Evolutionary conservation across 2,329 filamentous ascomycete species (phyloP), one percentile per base, ranked within the genome.

Genomic region (Colletotrichum musicola): DNA sequence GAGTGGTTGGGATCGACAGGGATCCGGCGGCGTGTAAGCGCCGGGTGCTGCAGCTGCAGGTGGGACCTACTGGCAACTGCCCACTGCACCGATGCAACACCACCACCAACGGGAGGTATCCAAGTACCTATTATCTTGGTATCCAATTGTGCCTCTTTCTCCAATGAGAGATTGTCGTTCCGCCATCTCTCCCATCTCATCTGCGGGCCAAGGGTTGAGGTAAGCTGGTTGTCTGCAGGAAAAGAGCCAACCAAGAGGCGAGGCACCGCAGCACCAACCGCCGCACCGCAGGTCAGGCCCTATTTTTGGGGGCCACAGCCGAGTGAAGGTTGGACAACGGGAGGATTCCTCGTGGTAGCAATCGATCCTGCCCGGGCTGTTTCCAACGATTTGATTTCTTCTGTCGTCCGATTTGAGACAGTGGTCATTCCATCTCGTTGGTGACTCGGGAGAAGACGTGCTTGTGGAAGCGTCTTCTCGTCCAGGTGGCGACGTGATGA

Each of bases 1-100:
- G 44, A 58, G 64, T 57, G 22, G 58, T 56, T 60, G 55, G 62
- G 38, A 44, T 42, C 49, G 46, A 53, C 69, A 71, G 58, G 69
- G 69, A 56, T 71, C 20, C 22, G 30, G 56, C 46, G 25, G 40
- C 27, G 56, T 70, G 69, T 71, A 71, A 71, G 69, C 69, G 69
- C 69, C 67, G 66, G 54, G 49, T 35, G 60, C 49, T 64, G 46
- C 50, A 60, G 60, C 49, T 64, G 46, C 50, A 60, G 62, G 14
- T 60, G 13, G 40, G 16, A 25, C 22, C 22, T 25, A 25, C 22
- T 25, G 13, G 40, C 10, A 10, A 35, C 30, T 46, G 60, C 27
- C 49, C 40, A 38, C 22, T 50, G 46, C 40, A 38, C 22, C 50
- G 30, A 62, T 62, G 60, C 44, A 30, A 57, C 64, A 51, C 38